Evolutionary conservation across 2,329 filamentous ascomycete species (phyloP), one percentile per base, ranked within the genome.

Genomic region (Kalmusia sp.): DNA sequence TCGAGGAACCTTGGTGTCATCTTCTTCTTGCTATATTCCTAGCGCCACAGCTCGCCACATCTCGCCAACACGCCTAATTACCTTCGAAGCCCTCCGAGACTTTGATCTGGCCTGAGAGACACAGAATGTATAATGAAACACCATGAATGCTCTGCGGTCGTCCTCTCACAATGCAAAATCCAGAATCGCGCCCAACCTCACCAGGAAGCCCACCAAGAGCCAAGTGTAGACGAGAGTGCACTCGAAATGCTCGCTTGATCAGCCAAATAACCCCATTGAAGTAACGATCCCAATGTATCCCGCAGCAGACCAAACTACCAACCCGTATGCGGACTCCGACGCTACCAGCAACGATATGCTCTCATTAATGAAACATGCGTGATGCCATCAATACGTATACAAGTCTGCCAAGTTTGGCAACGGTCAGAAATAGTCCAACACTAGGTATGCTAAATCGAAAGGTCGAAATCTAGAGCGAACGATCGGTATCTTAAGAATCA

Each of bases 331-430:
- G 43, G 24, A 35, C 43, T 28, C 43, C 43, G 6, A 17, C 28
- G 30, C 30, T 46, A 22, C 30, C 21, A 11, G 15, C 15, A 25
- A 46, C 14, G 25, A 46, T 25, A n/a, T 22, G 30, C 43, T 46
- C n/a, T 46, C 30, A 11, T 46, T 19, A 35, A 46, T 30, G 22
- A 34, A 46, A 27, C 3, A 14, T 34, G 43, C 43, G 43, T 35
- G 25, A 25, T 17, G 28, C 28, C 43, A 46, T 34, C 15, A 30
- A 34, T 46, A 34, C 35, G 21, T 46, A 14, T 46, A 46, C 25
- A 46, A 9, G 5, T 22, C 35, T 24, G 43, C 17, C n/a, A n/a
- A n/a, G n/a, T n/a, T n/a, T n/a, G n/a, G 30, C 43, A 21, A 17
- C 30, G 21, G 30, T 34, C 25, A 43, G 25, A 43, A 43, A 5